Base-by-base conservation (phyloP, 140 eudicot genomes). In the Cichorium intybus region DNA sequence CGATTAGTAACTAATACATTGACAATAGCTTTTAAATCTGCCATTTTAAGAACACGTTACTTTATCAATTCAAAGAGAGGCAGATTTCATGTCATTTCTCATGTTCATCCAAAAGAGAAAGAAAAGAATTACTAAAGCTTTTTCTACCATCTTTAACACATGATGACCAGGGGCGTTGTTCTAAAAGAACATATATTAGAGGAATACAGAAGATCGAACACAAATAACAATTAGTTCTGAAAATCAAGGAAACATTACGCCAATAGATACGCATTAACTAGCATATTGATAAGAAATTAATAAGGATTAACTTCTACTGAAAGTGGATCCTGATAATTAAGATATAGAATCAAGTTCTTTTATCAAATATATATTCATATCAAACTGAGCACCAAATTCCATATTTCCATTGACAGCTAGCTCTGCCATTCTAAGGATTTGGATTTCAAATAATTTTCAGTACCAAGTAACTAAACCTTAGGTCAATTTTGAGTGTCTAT, bases 401-500 rank as follows among this genome's bases (percentile, higher is more conserved):
- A 31, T 18, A 37, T 37, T 27, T 17, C 69, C 2, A 59, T 21
- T 7, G 34, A 20, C 59, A 70, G 41, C 75, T 48, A 31, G 3
- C 28, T 14, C 28, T 16, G n/a, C 21, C 34, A n/a, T n/a, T n/a
- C n/a, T n/a, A n/a, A 22, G 24, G 2, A 66, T 33, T 33, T 31
- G 4, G 11, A 9, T 18, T 27, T 68, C 26, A 55, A 1, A 17
- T 16, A 14, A 70, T 5, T 48, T 70, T 60, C 60, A 48, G 14
- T 41, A 48, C 28, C 60, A 58, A 12, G 11, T 43, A 58, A 6
- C 59, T 41, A 69, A 51, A 48, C 20, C 67, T 66, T 69, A 59
- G 35, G 10, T 29, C 24, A 47, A 39, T 23, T 48, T 48, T 48
- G 35, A 22, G 28, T n/a, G 2, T 50, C 64, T 12, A 3, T 33